These are phyloP conservation scores for Porpolomopsis calyptriformis DNA, from an alignment of 768 basidiomycete species.

Conservation along the genomic window DNA sequence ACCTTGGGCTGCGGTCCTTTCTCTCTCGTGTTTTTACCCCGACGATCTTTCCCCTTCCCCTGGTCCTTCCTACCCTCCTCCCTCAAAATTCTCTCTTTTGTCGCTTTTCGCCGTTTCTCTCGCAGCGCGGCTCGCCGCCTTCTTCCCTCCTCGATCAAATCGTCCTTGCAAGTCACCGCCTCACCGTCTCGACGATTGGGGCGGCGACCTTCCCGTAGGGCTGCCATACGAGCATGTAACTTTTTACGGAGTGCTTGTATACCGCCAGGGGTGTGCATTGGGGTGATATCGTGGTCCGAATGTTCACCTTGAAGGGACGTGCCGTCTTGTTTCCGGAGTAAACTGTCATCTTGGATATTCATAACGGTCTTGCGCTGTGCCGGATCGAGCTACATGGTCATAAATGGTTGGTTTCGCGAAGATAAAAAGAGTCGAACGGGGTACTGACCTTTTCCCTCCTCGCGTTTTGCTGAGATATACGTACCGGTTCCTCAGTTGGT, in stretches of 20 bases:
- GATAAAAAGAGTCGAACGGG: too few species aligned
- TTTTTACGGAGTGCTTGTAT: slow-evolving; percentile 60
- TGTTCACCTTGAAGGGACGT: slow-evolving; percentile 39
- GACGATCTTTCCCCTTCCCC: slow-evolving; percentile 38
- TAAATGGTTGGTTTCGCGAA: background rate
- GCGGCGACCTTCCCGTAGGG: slow-evolving; percentile 42
- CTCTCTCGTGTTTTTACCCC: slow-evolving; percentile 28
- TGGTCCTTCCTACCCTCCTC: slow-evolving; percentile 47
- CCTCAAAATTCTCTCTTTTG: slow-evolving; percentile 66
- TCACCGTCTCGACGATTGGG: slow-evolving; percentile 23
- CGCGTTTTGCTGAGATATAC: slow-evolving; percentile 50
- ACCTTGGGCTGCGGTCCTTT: slow-evolving; percentile 17
- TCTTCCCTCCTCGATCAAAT: slow-evolving; percentile 70
- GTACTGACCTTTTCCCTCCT: slow-evolving; percentile 69
- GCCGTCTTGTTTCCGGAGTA: slow-evolving; percentile 17
- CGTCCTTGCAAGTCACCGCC: slow-evolving; percentile 65
- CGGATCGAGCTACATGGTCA: slow-evolving; percentile 67
- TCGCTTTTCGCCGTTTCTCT: slow-evolving; percentile 77
- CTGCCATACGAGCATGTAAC: slow-evolving; percentile 62
- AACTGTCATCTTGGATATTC: slow-evolving; percentile 58
- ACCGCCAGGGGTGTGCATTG: slow-evolving; percentile 56
- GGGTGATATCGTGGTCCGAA: slow-evolving; percentile 31
- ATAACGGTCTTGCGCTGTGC: slow-evolving; percentile 69
- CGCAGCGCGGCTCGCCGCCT: slow-evolving; percentile 70
- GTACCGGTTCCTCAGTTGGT: slow-evolving; percentile 56